phyloP scores from a whole-genome alignment of 139 green algal genomes.

The Tetradesmus lagerheimii region DNA sequence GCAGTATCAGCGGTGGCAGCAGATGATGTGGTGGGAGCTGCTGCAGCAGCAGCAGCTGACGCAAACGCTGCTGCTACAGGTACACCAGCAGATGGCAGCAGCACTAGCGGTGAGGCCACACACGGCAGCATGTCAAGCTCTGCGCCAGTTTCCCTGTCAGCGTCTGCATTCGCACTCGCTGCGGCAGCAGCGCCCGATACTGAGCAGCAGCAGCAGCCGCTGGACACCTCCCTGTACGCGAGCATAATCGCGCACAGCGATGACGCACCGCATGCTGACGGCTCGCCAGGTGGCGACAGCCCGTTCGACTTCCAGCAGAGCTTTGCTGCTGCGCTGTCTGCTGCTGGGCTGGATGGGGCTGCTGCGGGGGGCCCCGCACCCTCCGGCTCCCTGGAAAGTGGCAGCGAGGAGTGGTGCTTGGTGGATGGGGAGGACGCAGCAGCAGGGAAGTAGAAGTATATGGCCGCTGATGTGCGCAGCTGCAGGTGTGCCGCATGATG shows the following conservation, averaged over 20 bases:
- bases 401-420: constrained; percentile 33
- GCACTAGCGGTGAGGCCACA: neutral
- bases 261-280: constrained; percentile 6
- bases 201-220: constrained; percentile 13
- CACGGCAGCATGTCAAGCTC: neutral
- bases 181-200: neutral
- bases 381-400: neutral
- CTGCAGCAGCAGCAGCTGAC: neutral
- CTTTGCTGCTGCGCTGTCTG: constrained; percentile 46
- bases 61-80: neutral
- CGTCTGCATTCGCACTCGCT: neutral
- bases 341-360: constrained; percentile 28
- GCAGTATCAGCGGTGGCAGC: neutral
- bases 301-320: constrained; percentile 24
- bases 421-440: neutral
- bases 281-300: neutral
- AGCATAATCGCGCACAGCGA: constrained; percentile 41
- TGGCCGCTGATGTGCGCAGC: neutral
- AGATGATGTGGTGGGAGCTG: neutral
- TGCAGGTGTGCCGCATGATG: neutral
- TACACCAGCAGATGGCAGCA: neutral
- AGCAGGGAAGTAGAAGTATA: neutral
- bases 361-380: neutral
- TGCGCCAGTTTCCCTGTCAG: neutral
- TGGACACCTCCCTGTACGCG: constrained; percentile 12